Evolutionary conservation across 2,329 filamentous ascomycete species (phyloP), one percentile per base, ranked within the genome.

Genomic region (Cercospora citrullina): DNA sequence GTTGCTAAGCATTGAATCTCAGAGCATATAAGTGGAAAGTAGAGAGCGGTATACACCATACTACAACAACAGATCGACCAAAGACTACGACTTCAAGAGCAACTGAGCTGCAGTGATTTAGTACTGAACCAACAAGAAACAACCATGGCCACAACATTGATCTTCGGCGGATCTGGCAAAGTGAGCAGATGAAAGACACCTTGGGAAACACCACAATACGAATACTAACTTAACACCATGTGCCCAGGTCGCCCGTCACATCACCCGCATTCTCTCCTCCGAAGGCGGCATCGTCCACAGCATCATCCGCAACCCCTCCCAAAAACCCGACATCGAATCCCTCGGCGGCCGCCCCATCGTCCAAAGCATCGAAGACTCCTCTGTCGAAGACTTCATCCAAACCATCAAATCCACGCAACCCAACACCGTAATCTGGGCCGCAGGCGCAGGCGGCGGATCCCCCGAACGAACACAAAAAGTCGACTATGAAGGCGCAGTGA

Each of bases 401-500:
- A 80, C 77, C 16, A 81, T 84, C 68, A 71, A 74, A 31, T 68
- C 74, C 26, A 72, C 71, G 18, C 70, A 75, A 14, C 79, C 81
- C 79, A 72, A 64, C 60, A 72, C 73, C 45, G 68, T 79, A 16
- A 69, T 77, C 69, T 78, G 76, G 76, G 67, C 76, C 71, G 69
- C 78, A 65, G 67, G 75, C 69, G 69, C 77, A 68, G 64, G 80
- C 65, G 67, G 72, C 69, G 72, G 77, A 58, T 85, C 82, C 1
- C 77, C 86, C 0, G 83, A 86, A 16, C 76, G 87, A 73, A 90
- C 87, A 1, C 83, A 83, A 72, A 82, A 83, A 59, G 83, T 90
- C 63, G 88, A 90, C 77, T 82, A 85, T 48, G 87, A 91, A 73
- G 89, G 89, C 2, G 89, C 88, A 9, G 84, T 85, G 53, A 82